Percentiles rank a stretch among this genome's conserved stretches.
phyloP scores from a whole-genome alignment of 129 eudicot species.

The Escallonia herrerae region DNA sequence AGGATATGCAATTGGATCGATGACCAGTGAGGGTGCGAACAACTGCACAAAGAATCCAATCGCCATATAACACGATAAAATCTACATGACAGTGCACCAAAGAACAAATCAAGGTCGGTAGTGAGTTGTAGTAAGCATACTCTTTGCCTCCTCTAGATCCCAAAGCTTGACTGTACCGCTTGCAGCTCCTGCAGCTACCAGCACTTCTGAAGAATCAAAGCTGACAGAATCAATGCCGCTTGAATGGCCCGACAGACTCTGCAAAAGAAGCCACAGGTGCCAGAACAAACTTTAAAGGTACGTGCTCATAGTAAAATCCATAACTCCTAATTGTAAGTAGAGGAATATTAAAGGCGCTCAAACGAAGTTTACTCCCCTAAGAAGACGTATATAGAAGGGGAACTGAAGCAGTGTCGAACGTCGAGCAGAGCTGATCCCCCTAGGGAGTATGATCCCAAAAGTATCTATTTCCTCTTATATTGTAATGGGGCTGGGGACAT shows the following conservation, averaged over 20 bases:
- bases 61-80: background rate
- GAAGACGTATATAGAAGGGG: too few species aligned
- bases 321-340: too few species aligned
- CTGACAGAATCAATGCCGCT: conserved; percentile 98
- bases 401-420: too few species aligned
- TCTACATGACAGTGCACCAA: conserved; percentile 4
- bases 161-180: conserved; percentile 98
- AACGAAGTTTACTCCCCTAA: too few species aligned
- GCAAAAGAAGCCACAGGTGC: conserved; percentile 21
- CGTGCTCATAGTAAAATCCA: too few species aligned
- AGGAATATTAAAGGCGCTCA: too few species aligned
- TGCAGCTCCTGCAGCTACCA: conserved; percentile 98
- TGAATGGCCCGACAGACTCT: conserved; percentile 98
- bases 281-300: background rate
- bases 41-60: conserved; percentile 34
- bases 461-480: too few species aligned
- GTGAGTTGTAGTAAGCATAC: conserved; percentile 34
- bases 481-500: too few species aligned
- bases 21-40: conserved; percentile 95
- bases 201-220: conserved; percentile 91
- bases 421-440: too few species aligned
- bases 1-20: conserved; percentile 86
- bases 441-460: too few species aligned
- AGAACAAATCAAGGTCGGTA: background rate
- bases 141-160: conserved; percentile 97